Percentiles rank a stretch among this genome's conserved stretches.
phyloP scores from a whole-genome alignment of 2,329 filamentous ascomycete genomes.

The Diaporthe ilicicola region DNA sequence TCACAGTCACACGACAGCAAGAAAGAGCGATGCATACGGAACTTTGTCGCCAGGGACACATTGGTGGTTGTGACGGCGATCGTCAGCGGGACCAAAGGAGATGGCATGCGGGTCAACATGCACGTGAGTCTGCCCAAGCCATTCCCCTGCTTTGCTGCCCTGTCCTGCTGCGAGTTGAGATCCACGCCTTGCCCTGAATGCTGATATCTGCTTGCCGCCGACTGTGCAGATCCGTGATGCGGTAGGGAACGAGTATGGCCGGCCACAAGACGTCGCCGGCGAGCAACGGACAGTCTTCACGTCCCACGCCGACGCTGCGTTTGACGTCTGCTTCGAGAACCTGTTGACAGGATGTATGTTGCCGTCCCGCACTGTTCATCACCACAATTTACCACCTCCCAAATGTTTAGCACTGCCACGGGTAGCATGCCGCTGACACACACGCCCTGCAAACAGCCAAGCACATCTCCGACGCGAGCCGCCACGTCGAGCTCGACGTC shows the following conservation, averaged over 20 bases:
- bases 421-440: slow-evolving; percentile 13
- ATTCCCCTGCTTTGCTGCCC: neutral
- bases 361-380: neutral
- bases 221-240: slow-evolving; percentile 86
- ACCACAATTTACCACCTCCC: neutral
- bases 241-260: slow-evolving; percentile 94
- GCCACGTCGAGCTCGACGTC: slow-evolving; percentile 89
- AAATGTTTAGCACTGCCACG: neutral
- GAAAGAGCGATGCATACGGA: slow-evolving; percentile 90
- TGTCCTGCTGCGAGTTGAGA: neutral
- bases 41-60: slow-evolving; percentile 92
- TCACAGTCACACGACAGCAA: slow-evolving; percentile 64
- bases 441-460: slow-evolving; percentile 29
- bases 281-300: slow-evolving; percentile 95
- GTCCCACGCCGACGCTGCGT: slow-evolving; percentile 87
- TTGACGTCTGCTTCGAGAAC: slow-evolving; percentile 98
- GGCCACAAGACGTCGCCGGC: slow-evolving; percentile 88
- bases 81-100: slow-evolving; percentile 83
- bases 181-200: neutral
- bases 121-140: slow-evolving; percentile 67
- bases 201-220: neutral
- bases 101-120: slow-evolving; percentile 94
- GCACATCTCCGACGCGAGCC: slow-evolving; percentile 60
- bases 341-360: slow-evolving; percentile 73
- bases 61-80: slow-evolving; percentile 95